Evolutionary conservation across 2,329 filamentous ascomycete species (phyloP), one percentile per base, ranked within the genome.

Genomic region (Lachnellula occidentalis): DNA sequence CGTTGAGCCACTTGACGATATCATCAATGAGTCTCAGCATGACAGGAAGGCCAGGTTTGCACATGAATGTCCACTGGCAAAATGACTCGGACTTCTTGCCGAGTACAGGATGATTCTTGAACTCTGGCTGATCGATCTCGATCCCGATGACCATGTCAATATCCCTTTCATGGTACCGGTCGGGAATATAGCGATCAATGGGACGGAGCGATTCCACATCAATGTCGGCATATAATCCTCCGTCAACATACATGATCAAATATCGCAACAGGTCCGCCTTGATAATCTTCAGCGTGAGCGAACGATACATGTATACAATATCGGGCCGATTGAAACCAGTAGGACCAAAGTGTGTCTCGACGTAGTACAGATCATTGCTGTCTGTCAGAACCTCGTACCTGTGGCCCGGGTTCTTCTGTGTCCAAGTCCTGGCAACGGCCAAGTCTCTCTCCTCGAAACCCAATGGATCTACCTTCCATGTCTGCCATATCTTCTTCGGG

Each of bases 31-130:
- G 75, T 34, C 74, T 73, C 68, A 88, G 74, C 83, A 89, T 87
- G 53, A 88, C 82, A 1, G 83, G 83, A 24, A 84, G 77, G 17
- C 76, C 73, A 1, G 86, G 84, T 65, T 87, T 86, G 62, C 80
- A 80, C 73, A 87, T 85, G 64, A 88, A 87, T 0, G 86, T 88
- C 86, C 86, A 89, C 65, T 88, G 86, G 67, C 85, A 88, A 67
- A 89, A 88, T 0, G 85, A 88, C 60, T 77, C 74, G 37, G 81
- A 87, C 70, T 88, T 88, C 48, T 76, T 77, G 14, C 86, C 85
- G 0, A 88, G 74, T 34, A 88, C 83, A 1, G 81, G 76, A 65
- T 88, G 85, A 48, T 82, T 70, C 17, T 71, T 73, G 70, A 82
- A 88, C 8, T 81, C 76, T 0, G 85, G 85, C 68, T 88, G 79